Evolutionary conservation across 768 basidiomycete species (phyloP).

Genomic region (Fomitopsis pulvina): DNA sequence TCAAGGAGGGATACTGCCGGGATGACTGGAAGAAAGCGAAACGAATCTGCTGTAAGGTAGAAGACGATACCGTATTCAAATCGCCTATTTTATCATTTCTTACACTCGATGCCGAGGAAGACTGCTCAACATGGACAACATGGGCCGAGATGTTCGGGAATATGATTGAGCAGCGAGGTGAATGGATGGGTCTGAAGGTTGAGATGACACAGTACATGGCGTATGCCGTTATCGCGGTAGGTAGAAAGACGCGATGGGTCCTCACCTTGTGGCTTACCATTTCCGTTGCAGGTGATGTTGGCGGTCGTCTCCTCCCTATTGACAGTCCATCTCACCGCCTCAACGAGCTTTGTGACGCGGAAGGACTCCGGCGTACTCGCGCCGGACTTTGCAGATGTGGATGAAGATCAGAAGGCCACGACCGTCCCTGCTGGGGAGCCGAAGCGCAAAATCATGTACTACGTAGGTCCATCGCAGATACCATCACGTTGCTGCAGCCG

Average conservation of each 20-base stretch:
- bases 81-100: slow-evolving; percentile 6
- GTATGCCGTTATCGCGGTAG: slow-evolving; percentile 75
- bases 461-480: slow-evolving; percentile 42
- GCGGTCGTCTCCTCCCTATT: slow-evolving; percentile 70
- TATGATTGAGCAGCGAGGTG: slow-evolving; percentile 22
- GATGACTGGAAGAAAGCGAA: slow-evolving; percentile 65
- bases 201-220: slow-evolving; percentile 54
- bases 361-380: slow-evolving; percentile 79
- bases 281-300: slow-evolving; percentile 45
- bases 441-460: slow-evolving; percentile 74
- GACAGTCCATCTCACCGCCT: slow-evolving; percentile 83
- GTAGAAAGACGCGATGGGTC: slow-evolving; percentile 61
- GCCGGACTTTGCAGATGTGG: slow-evolving; percentile 32
- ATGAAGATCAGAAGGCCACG: slow-evolving; percentile 19
- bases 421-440: slow-evolving; percentile 18
- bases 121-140: slow-evolving; percentile 64
- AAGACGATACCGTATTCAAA: slow-evolving; percentile 12
- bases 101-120: slow-evolving; percentile 21
- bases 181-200: slow-evolving; percentile 27
- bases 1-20: slow-evolving; percentile 86
- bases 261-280: slow-evolving; percentile 30
- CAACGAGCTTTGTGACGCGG: slow-evolving; percentile 79
- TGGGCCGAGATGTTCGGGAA: slow-evolving; percentile 61
- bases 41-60: slow-evolving; percentile 70
- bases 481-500: not conserved